Percentiles rank a stretch among this genome's conserved stretches.
Conservation (phyloP, 148 eudicot genomes). For the Rhododendron williamsianum region DNA sequence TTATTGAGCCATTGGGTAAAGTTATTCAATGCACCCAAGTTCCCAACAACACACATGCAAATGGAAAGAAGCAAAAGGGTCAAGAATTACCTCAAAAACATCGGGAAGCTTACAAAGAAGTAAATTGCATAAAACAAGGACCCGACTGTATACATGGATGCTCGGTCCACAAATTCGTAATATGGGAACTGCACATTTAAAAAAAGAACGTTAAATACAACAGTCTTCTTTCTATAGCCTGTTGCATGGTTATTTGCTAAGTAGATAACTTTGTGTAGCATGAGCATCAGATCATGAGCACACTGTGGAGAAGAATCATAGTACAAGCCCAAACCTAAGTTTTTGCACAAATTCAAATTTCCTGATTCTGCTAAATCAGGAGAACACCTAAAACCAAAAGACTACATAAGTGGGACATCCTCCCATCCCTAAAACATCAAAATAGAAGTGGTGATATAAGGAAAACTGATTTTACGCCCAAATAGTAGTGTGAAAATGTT, state of each 20-base stretch:
- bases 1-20: not conserved
- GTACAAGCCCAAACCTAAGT: not conserved
- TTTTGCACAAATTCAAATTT: slow-evolving; percentile 1
- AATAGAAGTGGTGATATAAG: not conserved
- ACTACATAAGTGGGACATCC: not conserved
- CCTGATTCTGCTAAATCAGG: not conserved
- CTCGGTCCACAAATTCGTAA: slow-evolving; percentile 84
- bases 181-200: slow-evolving; percentile 84
- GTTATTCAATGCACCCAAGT: not conserved
- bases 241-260: not conserved
- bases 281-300: not conserved
- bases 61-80: not conserved
- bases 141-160: slow-evolving; percentile 96
- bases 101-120: slow-evolving; percentile 95
- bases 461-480: not conserved
- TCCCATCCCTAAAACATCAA: not conserved
- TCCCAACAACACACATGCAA: not conserved
- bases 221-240: not conserved
- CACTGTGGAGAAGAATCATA: not conserved
- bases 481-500: not conserved
- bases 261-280: not conserved
- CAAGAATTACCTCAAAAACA: slow-evolving; percentile 71
- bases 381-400: not conserved
- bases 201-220: not conserved
- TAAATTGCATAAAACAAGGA: slow-evolving; percentile 92